Conservation (phyloP, 2,329 filamentous ascomycete genomes). For the Colletotrichum sp. region DNA sequence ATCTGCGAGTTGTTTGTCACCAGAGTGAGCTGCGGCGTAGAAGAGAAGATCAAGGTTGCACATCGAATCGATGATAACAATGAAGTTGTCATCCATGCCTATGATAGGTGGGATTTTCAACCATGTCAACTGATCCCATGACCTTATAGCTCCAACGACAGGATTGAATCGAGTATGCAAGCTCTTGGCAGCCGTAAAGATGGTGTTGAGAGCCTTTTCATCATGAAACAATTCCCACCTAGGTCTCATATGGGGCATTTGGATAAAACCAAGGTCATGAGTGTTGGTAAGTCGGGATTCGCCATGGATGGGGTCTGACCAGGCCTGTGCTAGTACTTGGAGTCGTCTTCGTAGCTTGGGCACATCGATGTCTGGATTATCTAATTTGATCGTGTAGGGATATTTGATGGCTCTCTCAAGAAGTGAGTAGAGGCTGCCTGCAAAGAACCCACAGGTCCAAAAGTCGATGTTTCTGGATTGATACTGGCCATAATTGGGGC, state of each 20-base stretch:
- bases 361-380: background rate
- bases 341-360: background rate
- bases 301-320: constrained; percentile 38
- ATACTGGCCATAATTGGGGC: background rate
- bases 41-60: constrained; percentile 44
- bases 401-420: constrained; percentile 35
- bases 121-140: constrained; percentile 16
- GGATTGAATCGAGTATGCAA: background rate
- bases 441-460: constrained; percentile 37
- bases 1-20: constrained; percentile 30
- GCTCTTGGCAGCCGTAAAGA: constrained; percentile 35
- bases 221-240: constrained; percentile 51
- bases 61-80: constrained; percentile 48
- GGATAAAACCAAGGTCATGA: constrained; percentile 60
- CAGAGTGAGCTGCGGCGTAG: constrained; percentile 39
- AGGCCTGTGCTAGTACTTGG: constrained; percentile 28
- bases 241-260: constrained; percentile 50
- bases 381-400: background rate
- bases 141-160: background rate
- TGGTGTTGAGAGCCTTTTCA: constrained; percentile 37
- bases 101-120: constrained; percentile 32
- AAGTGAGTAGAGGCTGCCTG: constrained; percentile 37
- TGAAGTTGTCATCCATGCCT: constrained; percentile 32
- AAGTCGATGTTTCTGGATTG: background rate
- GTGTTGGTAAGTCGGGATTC: constrained; percentile 52